Evolutionary conservation across 306 rosid species (phyloP), one percentile per base, ranked within the genome.

Genomic region (Corylus heterophylla): DNA sequence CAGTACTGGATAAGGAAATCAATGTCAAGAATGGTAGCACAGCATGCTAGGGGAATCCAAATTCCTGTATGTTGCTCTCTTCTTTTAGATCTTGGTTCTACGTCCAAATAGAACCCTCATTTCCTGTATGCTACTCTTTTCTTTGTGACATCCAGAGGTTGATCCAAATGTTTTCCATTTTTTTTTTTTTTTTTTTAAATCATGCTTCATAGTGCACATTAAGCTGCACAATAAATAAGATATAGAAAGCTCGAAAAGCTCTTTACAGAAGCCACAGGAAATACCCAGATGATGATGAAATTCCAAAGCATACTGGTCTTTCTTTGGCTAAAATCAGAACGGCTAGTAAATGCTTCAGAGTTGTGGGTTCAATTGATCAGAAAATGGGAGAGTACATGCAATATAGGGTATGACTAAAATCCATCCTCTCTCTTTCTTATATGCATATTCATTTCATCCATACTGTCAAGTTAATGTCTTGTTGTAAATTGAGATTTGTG

Each of bases 1-100:
- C 97, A 91, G 54, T 92, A 89, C 83, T 94, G 98, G 98, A 91
- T 92, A 77, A 89, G 93, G 86, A 92, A 89, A 83, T 86, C 98
- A 62, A 91, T 94, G 91, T 92, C 90, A 51, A 89, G 75, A 81
- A 81, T 89, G 87, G 92, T 91, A 85, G 81, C 89, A 20, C 86
- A 72, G 47, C 85, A 86, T 83, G 87, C 95, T 5, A 91, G 94
- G 62, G 93, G 94, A 79, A 85, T 94, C 42, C 77, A 81, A 76
- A 56, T 94, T 84, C 97, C 97, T 50, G 98, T 94, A 92, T 54
- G 89, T 87, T 73, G 56, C 71, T 81, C 84, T 69, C 81, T 62
- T 73, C 22, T 70, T 64, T 44, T 37, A 69, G 80, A 74, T 74
- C 72, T 66, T 69, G 55, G 79, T 84, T 83, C 69, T 54, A 80